These are phyloP conservation scores for Boletus rubescentipes DNA, from an alignment of 768 basidiomycete genomes.

Conservation along the genomic window DNA sequence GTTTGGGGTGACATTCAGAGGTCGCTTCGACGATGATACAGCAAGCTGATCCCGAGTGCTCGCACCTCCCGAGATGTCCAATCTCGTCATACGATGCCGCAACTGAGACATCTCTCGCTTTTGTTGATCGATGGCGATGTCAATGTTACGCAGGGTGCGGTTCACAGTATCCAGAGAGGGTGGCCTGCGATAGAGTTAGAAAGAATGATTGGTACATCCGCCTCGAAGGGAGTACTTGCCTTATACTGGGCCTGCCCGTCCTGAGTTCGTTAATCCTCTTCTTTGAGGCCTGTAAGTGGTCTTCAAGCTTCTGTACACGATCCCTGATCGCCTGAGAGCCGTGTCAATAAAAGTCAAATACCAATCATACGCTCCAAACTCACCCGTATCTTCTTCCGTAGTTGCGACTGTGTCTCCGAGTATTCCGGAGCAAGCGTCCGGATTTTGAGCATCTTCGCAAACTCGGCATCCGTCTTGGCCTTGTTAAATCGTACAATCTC, in stretches of 20 bases:
- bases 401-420: slow-evolving; percentile 73
- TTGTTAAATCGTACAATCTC: slow-evolving; percentile 79
- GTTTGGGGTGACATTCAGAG: slow-evolving; percentile 54
- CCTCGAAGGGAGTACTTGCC: slow-evolving; percentile 41
- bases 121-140: slow-evolving; percentile 65
- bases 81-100: slow-evolving; percentile 48
- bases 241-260: slow-evolving; percentile 59
- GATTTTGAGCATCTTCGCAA: slow-evolving; percentile 69
- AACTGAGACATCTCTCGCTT: slow-evolving; percentile 52
- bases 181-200: slow-evolving; percentile 47
- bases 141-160: slow-evolving; percentile 84
- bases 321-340: slow-evolving; percentile 58
- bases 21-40: slow-evolving; percentile 38
- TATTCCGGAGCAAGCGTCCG: slow-evolving; percentile 89
- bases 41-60: slow-evolving; percentile 42
- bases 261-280: slow-evolving; percentile 62
- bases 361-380: slow-evolving; percentile 21
- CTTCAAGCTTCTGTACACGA: slow-evolving; percentile 78
- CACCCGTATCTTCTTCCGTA: slow-evolving; percentile 73
- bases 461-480: slow-evolving; percentile 76
- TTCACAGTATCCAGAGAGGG: slow-evolving; percentile 83
- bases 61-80: slow-evolving; percentile 39
- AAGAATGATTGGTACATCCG: neutral
- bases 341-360: slow-evolving; percentile 4
- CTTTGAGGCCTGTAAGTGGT: slow-evolving; percentile 66